Conservation (phyloP, 2,329 filamentous ascomycete species). For the Ceratocystis ficicola region DNA sequence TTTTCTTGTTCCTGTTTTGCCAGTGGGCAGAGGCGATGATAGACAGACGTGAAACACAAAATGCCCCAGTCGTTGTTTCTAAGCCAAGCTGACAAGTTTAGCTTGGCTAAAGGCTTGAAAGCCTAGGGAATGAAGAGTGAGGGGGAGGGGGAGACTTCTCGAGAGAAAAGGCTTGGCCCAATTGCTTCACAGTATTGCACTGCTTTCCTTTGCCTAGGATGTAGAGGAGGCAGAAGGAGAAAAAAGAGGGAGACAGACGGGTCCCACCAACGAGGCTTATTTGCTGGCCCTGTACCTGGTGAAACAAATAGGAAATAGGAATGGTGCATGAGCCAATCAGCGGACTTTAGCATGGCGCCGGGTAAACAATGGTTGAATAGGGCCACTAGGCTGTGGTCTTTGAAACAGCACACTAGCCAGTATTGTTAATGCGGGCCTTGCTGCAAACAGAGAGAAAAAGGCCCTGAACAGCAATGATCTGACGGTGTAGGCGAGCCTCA, state of each 20-base stretch:
- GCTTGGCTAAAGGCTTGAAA: neutral
- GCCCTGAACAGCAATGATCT: too few relatives aligned
- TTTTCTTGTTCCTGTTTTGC: neutral
- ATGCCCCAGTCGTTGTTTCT: conserved; percentile 5
- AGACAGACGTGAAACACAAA: conserved; percentile 6
- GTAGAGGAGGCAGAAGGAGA: neutral
- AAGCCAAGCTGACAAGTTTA: neutral
- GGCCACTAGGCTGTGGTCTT: neutral
- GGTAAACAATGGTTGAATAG: neutral
- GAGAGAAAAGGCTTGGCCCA: too few relatives aligned
- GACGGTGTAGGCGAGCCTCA: too few relatives aligned
- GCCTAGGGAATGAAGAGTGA: neutral
- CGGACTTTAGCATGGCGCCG: neutral
- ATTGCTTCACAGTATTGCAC: too few relatives aligned
- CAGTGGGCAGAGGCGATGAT: neutral
- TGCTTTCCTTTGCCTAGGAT: neutral
- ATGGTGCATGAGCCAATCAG: neutral
- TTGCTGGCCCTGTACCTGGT: neutral
- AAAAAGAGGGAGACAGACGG: neutral
- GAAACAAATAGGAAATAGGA: neutral
- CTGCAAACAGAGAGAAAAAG: too few relatives aligned
- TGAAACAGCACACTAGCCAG: too few relatives aligned
- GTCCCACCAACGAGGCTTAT: neutral
- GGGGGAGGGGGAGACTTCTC: too few relatives aligned
- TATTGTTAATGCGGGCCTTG: too few relatives aligned